These are phyloP conservation scores for Russula griseocarnosa DNA, from an alignment of 768 basidiomycete genomes.

Conservation along the genomic window DNA sequence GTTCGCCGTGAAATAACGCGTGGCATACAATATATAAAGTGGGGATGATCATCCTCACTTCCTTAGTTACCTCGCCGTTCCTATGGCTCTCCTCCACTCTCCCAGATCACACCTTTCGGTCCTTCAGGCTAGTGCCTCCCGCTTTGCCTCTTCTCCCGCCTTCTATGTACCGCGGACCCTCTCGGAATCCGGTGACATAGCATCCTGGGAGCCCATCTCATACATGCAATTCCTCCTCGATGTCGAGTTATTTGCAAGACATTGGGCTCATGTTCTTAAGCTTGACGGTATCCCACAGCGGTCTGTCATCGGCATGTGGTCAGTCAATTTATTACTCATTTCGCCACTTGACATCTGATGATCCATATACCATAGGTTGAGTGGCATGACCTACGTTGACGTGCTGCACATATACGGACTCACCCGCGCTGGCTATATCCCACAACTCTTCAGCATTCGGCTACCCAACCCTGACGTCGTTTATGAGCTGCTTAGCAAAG, in stretches of 20 bases:
- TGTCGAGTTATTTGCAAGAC: slow-evolving; percentile 59
- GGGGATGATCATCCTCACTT: background rate
- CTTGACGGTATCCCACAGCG: slow-evolving; percentile 45
- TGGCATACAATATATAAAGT: slow-evolving; percentile 27
- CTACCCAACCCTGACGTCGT: slow-evolving; percentile 69
- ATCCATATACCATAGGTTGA: slow-evolving; percentile 47
- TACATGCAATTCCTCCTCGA: slow-evolving; percentile 61
- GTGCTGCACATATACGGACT: slow-evolving; percentile 71
- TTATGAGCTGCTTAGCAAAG: slow-evolving; percentile 61
- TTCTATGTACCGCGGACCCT: slow-evolving; percentile 57
- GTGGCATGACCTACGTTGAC: slow-evolving; percentile 68
- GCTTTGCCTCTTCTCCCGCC: slow-evolving; percentile 47
- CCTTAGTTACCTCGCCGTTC: slow-evolving; percentile 15
- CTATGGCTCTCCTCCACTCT: slow-evolving; percentile 12
- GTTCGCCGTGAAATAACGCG: slow-evolving; percentile 23
- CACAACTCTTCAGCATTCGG: slow-evolving; percentile 74
- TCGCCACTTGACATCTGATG: slow-evolving; percentile 1
- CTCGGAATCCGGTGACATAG: slow-evolving; percentile 40
- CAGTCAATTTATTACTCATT: slow-evolving; percentile 30
- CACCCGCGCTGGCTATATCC: slow-evolving; percentile 71
- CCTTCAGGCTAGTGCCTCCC: slow-evolving; percentile 53
- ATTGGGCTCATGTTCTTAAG: slow-evolving; percentile 55
- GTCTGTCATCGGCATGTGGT: slow-evolving; percentile 75
- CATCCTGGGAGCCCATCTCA: slow-evolving; percentile 57
- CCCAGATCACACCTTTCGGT: slow-evolving; percentile 55